Evolutionary conservation across 2,329 filamentous ascomycete genomes (phyloP).

Genomic region (Ustulina deusta): DNA sequence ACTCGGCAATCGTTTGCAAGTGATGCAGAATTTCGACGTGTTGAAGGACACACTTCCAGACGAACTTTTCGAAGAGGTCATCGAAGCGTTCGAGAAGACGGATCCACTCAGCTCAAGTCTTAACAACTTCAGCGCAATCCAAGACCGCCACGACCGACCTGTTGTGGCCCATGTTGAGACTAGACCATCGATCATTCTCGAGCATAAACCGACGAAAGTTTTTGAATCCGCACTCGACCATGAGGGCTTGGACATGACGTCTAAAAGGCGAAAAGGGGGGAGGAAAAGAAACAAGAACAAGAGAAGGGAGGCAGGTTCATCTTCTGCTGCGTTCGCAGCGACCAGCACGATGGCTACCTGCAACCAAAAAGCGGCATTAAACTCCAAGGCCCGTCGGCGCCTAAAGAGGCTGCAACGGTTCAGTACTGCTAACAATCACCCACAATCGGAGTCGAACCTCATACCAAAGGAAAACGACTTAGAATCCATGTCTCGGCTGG

Average conservation of each 20-base stretch:
- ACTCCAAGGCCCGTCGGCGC: too few relatives aligned
- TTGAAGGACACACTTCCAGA: constrained; percentile 30
- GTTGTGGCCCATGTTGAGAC: background rate
- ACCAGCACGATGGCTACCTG: background rate
- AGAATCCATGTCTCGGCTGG: background rate
- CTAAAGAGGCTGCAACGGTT: too few relatives aligned
- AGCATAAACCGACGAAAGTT: background rate
- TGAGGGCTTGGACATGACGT: background rate
- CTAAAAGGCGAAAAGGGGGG: background rate
- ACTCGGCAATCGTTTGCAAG: constrained; percentile 32
- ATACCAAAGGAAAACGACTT: too few relatives aligned
- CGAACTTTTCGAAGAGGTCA: constrained; percentile 29
- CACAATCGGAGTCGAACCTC: too few relatives aligned
- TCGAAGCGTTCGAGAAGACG: constrained; percentile 33
- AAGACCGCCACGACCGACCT: constrained; percentile 13
- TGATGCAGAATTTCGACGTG: constrained; percentile 34
- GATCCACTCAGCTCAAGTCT: background rate
- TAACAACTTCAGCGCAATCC: background rate
- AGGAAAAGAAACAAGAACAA: background rate
- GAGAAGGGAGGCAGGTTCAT: too few relatives aligned
- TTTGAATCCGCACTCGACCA: background rate
- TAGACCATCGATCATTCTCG: background rate
- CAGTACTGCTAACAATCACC: background rate
- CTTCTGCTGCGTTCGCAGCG: too few relatives aligned
- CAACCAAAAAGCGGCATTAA: too few relatives aligned